Percentiles rank a stretch among this genome's conserved stretches.
Conservation (phyloP, 148 eudicot species). For the Arbutus unedo region DNA sequence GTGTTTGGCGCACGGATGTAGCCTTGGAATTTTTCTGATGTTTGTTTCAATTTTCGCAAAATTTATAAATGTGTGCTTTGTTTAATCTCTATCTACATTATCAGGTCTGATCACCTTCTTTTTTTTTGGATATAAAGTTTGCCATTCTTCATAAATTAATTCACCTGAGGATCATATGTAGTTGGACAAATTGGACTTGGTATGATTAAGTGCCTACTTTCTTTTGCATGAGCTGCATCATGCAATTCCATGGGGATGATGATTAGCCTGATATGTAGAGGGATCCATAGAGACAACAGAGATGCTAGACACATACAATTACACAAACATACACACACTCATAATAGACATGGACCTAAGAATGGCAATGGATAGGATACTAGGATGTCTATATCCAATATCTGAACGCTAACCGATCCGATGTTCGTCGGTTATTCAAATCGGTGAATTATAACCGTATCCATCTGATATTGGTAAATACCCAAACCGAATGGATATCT, state of each 20-base stretch:
- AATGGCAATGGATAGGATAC: too few relatives aligned
- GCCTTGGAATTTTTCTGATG: not conserved
- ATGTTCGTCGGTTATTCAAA: too few relatives aligned
- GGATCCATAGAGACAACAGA: too few relatives aligned
- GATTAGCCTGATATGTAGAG: not conserved
- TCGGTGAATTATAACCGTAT: too few relatives aligned
- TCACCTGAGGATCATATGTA: not conserved
- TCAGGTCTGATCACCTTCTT: not conserved
- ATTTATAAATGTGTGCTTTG: not conserved
- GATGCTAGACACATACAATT: too few relatives aligned
- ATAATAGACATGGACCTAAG: too few relatives aligned
- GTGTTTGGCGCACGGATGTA: not conserved
- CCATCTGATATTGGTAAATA: too few relatives aligned
- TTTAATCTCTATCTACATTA: not conserved
- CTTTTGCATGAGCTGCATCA: not conserved
- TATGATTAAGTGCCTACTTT: not conserved
- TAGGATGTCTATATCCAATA: too few relatives aligned
- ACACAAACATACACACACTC: too few relatives aligned
- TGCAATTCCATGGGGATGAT: not conserved
- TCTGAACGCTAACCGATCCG: too few relatives aligned
- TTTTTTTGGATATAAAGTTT: not conserved
- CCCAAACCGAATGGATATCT: too few relatives aligned
- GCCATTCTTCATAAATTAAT: not conserved
- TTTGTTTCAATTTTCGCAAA: not conserved
- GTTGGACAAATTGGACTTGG: not conserved